Evolutionary conservation across 2,329 filamentous ascomycete species (phyloP).

Genomic region (Lasiodiplodia citricola): DNA sequence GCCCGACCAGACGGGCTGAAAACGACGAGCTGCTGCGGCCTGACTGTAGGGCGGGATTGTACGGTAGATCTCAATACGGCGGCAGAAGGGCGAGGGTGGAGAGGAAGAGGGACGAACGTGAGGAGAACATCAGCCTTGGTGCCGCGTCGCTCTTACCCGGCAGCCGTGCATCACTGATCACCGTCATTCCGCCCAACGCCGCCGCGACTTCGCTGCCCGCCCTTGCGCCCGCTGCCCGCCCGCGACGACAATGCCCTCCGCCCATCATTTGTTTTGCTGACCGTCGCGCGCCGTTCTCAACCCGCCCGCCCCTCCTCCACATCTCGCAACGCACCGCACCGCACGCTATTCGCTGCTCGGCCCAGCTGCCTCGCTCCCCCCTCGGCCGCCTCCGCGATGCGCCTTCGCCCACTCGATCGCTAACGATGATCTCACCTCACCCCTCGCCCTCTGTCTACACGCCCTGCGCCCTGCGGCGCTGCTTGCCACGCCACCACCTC

Average conservation of each 20-base stretch:
- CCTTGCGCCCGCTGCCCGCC: background rate
- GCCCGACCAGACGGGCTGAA: background rate
- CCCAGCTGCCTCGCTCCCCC: background rate
- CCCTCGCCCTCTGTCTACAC: background rate
- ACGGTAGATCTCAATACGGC: background rate
- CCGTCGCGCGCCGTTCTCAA: background rate
- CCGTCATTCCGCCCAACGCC: background rate
- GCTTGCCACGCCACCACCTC: background rate
- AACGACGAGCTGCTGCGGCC: background rate
- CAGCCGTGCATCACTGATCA: background rate
- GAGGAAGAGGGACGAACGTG: background rate
- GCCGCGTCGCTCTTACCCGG: background rate
- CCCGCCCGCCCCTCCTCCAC: background rate
- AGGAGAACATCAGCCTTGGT: background rate
- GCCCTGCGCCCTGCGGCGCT: background rate
- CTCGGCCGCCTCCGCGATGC: background rate
- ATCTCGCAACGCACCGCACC: background rate
- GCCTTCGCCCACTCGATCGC: background rate
- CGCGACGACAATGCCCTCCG: background rate
- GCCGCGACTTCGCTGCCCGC: background rate
- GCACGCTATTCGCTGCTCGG: background rate
- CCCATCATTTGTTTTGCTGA: background rate
- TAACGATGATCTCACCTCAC: background rate
- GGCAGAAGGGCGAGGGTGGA: background rate
- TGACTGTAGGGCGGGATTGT: background rate